Percentiles rank a stretch among this genome's conserved stretches.
phyloP scores from a whole-genome alignment of 2,329 filamentous ascomycete genomes.

The Cladophialophora immunda region DNA sequence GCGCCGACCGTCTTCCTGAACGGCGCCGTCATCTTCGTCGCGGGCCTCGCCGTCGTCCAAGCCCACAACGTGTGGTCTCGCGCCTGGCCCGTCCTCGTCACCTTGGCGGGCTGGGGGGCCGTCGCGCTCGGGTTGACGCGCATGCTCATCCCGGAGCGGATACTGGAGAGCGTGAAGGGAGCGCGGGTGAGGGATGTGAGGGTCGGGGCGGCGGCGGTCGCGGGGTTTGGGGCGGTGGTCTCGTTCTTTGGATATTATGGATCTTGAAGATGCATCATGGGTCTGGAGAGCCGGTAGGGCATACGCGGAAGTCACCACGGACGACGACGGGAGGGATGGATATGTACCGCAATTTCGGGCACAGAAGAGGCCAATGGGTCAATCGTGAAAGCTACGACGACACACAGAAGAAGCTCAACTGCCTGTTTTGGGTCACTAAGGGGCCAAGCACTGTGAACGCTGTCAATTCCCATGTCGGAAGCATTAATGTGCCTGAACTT shows the following conservation, averaged over 20 bases:
- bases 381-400: too few relatives aligned
- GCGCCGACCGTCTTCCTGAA: conserved; percentile 20
- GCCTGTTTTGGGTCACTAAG: too few relatives aligned
- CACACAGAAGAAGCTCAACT: too few relatives aligned
- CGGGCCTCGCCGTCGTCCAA: conserved; percentile 15
- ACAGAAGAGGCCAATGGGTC: too few relatives aligned
- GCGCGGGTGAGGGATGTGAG: conserved; percentile 6
- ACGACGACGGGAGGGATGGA: too few relatives aligned
- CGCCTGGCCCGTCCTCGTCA: conserved; percentile 20
- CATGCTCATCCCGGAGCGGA: conserved; percentile 24
- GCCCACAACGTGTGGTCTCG: conserved; percentile 17
- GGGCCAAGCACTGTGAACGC: too few relatives aligned
- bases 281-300: background rate
- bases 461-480: too few relatives aligned
- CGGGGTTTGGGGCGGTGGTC: conserved; percentile 9
- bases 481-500: too few relatives aligned
- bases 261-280: background rate
- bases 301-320: too few relatives aligned
- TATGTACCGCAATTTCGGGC: too few relatives aligned
- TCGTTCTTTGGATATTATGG: conserved; percentile 12
- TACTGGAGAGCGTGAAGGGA: conserved; percentile 26
- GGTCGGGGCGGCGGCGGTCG: background rate
- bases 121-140: conserved; percentile 16
- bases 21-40: conserved; percentile 22
- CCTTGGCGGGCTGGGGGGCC: conserved; percentile 17